Evolutionary conservation across 2,329 filamentous ascomycete species (phyloP).

Genomic region (Immersiporthe knoxdaviesiana): DNA sequence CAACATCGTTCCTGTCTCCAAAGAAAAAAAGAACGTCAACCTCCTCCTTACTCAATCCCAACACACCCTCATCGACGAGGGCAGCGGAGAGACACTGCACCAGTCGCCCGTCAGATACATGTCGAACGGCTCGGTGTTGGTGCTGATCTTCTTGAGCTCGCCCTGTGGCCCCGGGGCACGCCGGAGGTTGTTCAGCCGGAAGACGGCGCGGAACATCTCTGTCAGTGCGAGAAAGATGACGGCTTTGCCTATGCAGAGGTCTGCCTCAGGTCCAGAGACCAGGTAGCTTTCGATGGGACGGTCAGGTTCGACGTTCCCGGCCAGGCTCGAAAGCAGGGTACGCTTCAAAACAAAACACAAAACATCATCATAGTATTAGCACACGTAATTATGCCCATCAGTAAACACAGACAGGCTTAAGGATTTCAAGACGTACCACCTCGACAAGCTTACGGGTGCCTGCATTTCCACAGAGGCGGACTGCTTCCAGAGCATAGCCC

Average conservation of each 20-base stretch:
- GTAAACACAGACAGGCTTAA: too few species aligned
- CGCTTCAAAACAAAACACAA: constrained; percentile 53
- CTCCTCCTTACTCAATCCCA: constrained; percentile 32
- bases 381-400: background rate
- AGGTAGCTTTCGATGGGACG: constrained; percentile 68
- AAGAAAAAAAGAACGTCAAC: background rate
- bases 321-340: constrained; percentile 60
- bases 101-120: constrained; percentile 70
- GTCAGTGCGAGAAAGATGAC: constrained; percentile 65
- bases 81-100: constrained; percentile 40
- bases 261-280: constrained; percentile 64
- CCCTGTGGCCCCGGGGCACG: constrained; percentile 67
- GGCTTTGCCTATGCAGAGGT: constrained; percentile 64
- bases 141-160: constrained; percentile 65
- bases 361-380: constrained; percentile 32
- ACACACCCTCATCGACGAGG: constrained; percentile 43
- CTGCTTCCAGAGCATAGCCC: constrained; percentile 72
- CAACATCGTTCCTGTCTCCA: background rate
- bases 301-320: constrained; percentile 59
- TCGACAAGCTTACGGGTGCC: constrained; percentile 67
- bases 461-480: constrained; percentile 64
- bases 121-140: constrained; percentile 54
- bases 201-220: constrained; percentile 69
- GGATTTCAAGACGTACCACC: constrained; percentile 50
- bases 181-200: constrained; percentile 62